Percentiles rank a stretch among this genome's conserved stretches.
phyloP scores from a whole-genome alignment of 75 land plant genomes.

The Larix kaempferi region DNA sequence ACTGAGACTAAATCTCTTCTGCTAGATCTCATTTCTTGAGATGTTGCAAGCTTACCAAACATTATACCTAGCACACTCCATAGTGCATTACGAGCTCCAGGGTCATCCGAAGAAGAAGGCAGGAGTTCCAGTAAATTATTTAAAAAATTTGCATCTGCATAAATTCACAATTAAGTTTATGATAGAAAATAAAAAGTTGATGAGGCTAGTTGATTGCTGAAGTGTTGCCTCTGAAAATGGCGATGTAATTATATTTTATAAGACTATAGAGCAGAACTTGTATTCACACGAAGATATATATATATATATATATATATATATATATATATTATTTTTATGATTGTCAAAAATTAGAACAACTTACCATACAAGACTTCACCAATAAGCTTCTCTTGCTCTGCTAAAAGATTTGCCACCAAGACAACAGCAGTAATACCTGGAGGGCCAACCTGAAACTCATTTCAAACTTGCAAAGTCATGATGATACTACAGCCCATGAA shows the following conservation, averaged over 20 bases:
- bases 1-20: conserved; percentile 11
- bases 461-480: neutral
- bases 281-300: neutral
- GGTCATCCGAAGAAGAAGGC: conserved; percentile 32
- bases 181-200: neutral
- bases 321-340: neutral
- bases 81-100: conserved; percentile 44
- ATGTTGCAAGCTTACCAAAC: neutral
- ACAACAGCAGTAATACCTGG: conserved; percentile 41
- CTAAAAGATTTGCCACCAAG: conserved; percentile 40
- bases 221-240: neutral
- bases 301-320: neutral
- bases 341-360: conserved; percentile 1
- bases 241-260: neutral
- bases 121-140: conserved; percentile 27
- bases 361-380: conserved; percentile 28
- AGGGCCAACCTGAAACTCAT: conserved; percentile 33
- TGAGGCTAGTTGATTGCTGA: neutral
- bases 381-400: conserved; percentile 29
- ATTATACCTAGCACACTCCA: conserved; percentile 39
- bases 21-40: conserved; percentile 5
- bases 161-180: conserved; percentile 7
- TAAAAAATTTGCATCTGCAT: conserved; percentile 28
- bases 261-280: neutral
- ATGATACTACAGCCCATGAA: neutral